Evolutionary conservation across 1,284 basidiomycete species (phyloP).

Genomic region (Chalciporus piperatoides): DNA sequence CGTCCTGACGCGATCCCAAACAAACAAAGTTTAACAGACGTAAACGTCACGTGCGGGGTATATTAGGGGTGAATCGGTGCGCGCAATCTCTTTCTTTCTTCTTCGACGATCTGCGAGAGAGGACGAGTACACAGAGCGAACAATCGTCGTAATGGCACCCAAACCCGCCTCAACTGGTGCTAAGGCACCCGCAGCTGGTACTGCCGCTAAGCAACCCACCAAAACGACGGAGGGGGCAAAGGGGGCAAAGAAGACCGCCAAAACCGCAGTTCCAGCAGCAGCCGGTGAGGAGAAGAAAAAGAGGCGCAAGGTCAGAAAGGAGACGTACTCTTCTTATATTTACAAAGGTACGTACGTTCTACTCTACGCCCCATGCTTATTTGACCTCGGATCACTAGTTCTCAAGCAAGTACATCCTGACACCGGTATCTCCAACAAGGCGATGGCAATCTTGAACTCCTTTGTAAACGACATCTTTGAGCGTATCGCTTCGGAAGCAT

Average conservation of each 20-base stretch:
- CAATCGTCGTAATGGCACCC: conserved; percentile 52
- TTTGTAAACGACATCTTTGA: conserved; percentile 77
- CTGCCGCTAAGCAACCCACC: conserved; percentile 71
- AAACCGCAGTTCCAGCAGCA: conserved; percentile 55
- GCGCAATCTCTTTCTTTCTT: conserved; percentile 11
- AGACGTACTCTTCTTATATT: conserved; percentile 93
- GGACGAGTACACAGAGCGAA: neutral
- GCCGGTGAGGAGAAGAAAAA: conserved; percentile 81
- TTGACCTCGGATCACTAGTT: conserved; percentile 34
- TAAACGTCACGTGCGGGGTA: conserved; percentile 40
- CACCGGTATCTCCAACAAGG: conserved; percentile 81
- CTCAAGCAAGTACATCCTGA: conserved; percentile 77
- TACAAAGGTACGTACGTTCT: conserved; percentile 66
- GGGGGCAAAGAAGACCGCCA: conserved; percentile 83
- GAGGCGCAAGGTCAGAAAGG: conserved; percentile 84
- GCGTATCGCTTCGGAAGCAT: conserved; percentile 73
- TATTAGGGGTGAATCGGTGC: conserved; percentile 34
- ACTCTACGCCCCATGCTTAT: neutral
- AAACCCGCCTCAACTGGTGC: conserved; percentile 82
- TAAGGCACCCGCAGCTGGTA: conserved; percentile 77
- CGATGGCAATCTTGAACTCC: conserved; percentile 77
- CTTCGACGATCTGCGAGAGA: conserved; percentile 17
- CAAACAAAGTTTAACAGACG: conserved; percentile 16
- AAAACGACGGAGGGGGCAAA: conserved; percentile 70
- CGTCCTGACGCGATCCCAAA: conserved; percentile 39